Evolutionary conservation across 495 filamentous ascomycete species (phyloP).

Genomic region (Aspergillus diversus): DNA sequence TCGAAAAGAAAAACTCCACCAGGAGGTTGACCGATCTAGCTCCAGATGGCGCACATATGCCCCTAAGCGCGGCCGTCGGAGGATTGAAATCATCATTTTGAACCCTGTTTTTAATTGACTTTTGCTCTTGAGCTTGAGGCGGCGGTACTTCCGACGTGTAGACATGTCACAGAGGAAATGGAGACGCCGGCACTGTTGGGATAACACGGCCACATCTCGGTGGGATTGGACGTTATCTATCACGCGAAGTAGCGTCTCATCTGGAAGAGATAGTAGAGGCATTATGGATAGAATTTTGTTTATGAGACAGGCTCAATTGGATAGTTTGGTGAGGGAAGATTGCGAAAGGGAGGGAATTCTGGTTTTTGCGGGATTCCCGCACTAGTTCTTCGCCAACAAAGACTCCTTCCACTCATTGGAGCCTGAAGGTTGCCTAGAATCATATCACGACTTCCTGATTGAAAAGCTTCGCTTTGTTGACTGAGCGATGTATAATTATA

Average conservation of each 20-base stretch:
- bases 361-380: no score
- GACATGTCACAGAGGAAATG: not conserved
- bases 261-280: not conserved
- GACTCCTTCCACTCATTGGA: no score
- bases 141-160: not conserved
- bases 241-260: not conserved
- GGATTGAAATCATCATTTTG: not conserved
- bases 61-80: not conserved
- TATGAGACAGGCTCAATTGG: not conserved
- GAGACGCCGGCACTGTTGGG: not conserved
- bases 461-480: no score
- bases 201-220: not conserved
- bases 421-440: no score
- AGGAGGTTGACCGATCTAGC: not conserved
- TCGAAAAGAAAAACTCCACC: not conserved
- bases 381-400: no score
- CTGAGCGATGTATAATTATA: no score
- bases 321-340: not conserved
- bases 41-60: not conserved
- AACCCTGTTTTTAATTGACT: not conserved
- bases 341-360: no score
- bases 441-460: no score
- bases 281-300: not conserved
- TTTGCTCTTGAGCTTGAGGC: not conserved
- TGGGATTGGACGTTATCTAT: not conserved